Conservation (phyloP, 2,329 filamentous ascomycete genomes). For the Diplodia sapinea region DNA sequence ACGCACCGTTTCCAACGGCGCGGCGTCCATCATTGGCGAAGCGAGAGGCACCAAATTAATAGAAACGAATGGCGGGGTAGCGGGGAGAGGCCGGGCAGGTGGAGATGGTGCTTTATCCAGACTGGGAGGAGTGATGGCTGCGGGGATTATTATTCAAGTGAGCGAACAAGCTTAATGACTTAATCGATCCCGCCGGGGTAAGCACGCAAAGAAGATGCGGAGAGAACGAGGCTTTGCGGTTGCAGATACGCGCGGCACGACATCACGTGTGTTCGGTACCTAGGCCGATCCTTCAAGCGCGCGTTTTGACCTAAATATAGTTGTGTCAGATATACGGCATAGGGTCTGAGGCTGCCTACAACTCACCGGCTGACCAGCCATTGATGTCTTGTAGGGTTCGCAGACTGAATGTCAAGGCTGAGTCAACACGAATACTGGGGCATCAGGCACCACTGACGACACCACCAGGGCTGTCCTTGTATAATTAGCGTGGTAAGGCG, state of each 20-base stretch:
- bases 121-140: too few species aligned
- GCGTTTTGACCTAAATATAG: not conserved
- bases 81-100: not conserved
- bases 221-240: not conserved
- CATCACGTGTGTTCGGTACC: not conserved
- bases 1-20: not conserved
- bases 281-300: not conserved
- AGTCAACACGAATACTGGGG: not conserved
- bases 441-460: not conserved
- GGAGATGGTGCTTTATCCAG: too few species aligned
- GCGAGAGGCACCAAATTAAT: too few species aligned
- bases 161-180: not conserved
- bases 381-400: not conserved
- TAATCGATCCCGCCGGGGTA: not conserved
- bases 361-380: not conserved
- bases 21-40: not conserved
- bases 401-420: not conserved
- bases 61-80: too few species aligned
- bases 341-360: not conserved
- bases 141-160: too few species aligned
- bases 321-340: not conserved
- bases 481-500: not conserved
- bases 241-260: not conserved
- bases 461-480: not conserved
- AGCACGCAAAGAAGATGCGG: not conserved